Conservation (phyloP, 352 stramenopile species). For the Pythium rhizo-oryzae region DNA sequence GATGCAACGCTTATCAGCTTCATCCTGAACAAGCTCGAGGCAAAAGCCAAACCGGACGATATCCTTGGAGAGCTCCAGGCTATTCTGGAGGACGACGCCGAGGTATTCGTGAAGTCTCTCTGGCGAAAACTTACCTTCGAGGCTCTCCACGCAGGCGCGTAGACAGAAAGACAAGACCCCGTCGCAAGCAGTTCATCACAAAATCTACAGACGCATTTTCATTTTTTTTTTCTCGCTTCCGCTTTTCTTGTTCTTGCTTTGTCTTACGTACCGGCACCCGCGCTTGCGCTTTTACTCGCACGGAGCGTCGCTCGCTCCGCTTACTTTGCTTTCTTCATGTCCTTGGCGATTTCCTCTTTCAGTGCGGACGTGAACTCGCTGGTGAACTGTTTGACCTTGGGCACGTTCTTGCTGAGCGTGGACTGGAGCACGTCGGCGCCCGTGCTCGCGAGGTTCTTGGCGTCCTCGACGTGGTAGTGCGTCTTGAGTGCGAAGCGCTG, state of each 20-base stretch:
- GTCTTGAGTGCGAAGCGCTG: constrained; percentile 87
- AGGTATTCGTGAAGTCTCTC: constrained; percentile 54
- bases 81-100: constrained; percentile 54
- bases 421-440: constrained; percentile 50
- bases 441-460: constrained; percentile 69
- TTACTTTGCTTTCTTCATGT: constrained; percentile 82
- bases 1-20: constrained; percentile 50
- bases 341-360: constrained; percentile 70
- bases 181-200: neutral
- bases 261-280: neutral
- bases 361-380: constrained; percentile 58
- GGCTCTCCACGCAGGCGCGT: constrained; percentile 30
- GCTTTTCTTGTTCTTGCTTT: neutral
- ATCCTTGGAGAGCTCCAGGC: constrained; percentile 43
- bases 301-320: neutral
- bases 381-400: constrained; percentile 66
- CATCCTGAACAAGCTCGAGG: constrained; percentile 42
- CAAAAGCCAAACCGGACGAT: constrained; percentile 28
- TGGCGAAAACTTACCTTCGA: constrained; percentile 63
- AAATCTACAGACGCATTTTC: constrained; percentile 13
- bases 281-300: neutral
- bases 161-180: neutral
- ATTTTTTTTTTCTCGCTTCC: constrained; percentile 7
- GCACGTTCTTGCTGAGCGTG: constrained; percentile 58
- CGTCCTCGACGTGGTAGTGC: constrained; percentile 81